Evolutionary conservation across 768 basidiomycete species (phyloP).

Genomic region (Tricholomella constricta): DNA sequence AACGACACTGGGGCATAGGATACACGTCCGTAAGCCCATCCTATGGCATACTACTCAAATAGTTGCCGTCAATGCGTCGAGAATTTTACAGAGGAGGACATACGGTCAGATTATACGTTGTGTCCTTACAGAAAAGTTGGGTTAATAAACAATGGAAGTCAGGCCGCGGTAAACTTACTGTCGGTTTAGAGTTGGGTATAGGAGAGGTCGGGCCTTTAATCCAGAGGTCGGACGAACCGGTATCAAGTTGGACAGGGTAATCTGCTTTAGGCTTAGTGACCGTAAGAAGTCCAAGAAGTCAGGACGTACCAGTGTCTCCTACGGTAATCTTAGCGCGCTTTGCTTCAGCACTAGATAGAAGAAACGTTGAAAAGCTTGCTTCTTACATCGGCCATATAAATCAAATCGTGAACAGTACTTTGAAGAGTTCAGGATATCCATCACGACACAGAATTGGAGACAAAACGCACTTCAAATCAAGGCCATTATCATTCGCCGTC

Average conservation of each 20-base stretch:
- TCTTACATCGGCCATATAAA: slow-evolving; percentile 79
- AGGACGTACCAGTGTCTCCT: slow-evolving; percentile 52
- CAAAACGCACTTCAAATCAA: slow-evolving; percentile 47
- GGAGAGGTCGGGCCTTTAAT: slow-evolving; percentile 50
- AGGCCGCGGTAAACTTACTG: slow-evolving; percentile 38
- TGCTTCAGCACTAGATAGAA: slow-evolving; percentile 3
- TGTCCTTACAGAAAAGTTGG: slow-evolving; percentile 31
- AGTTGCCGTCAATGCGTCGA: slow-evolving; percentile 2
- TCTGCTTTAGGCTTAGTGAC: slow-evolving; percentile 38
- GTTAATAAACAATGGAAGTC: neutral
- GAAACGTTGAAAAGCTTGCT: slow-evolving; percentile 4
- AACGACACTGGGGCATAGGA: slow-evolving; percentile 65
- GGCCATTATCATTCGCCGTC: slow-evolving; percentile 30
- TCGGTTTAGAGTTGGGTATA: slow-evolving; percentile 48
- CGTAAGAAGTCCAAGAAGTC: neutral
- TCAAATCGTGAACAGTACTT: slow-evolving; percentile 74
- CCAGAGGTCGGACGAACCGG: slow-evolving; percentile 86
- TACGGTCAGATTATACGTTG: slow-evolving; percentile 66
- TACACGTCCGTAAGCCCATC: slow-evolving; percentile 72
- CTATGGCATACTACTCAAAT: slow-evolving; percentile 70
- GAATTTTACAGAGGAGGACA: slow-evolving; percentile 18
- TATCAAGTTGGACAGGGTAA: slow-evolving; percentile 79
- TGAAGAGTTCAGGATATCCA: slow-evolving; percentile 2
- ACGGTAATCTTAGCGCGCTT: slow-evolving; percentile 56
- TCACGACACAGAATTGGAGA: neutral